phyloP scores from a whole-genome alignment of 1,139 yeast species.

The Blastobotrys persicus region DNA sequence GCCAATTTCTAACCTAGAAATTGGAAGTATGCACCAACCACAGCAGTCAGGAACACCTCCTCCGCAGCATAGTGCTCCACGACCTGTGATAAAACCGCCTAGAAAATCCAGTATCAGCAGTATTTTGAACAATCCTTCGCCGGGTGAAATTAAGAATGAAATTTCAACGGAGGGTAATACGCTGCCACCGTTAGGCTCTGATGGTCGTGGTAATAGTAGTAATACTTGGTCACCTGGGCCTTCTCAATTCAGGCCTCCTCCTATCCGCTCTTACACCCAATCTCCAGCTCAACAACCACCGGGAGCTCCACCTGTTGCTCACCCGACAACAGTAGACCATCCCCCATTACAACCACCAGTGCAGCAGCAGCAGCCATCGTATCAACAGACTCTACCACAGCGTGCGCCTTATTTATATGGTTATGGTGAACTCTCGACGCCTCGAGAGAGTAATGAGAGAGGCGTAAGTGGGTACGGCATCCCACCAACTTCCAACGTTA shows the following conservation, averaged over 20 bases:
- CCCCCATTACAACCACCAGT: constrained; percentile 12
- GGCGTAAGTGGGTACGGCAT: constrained; percentile 10
- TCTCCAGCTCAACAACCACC: constrained; percentile 12
- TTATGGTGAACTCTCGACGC: constrained; percentile 21
- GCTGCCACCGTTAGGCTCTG: constrained; percentile 17
- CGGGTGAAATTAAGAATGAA: constrained; percentile 18
- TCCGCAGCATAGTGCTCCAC: constrained; percentile 17
- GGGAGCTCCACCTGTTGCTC: constrained; percentile 4
- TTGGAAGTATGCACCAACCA: constrained; percentile 15
- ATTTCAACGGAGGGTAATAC: constrained; percentile 11
- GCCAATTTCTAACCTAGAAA: constrained; percentile 15
- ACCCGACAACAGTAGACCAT: constrained; percentile 12
- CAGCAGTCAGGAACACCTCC: constrained; percentile 17
- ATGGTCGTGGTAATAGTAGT: not conserved
- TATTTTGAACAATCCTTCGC: constrained; percentile 22
- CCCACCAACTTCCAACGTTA: constrained; percentile 3
- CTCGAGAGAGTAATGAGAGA: constrained; percentile 29
- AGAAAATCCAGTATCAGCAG: constrained; percentile 24
- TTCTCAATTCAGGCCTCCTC: constrained; percentile 9
- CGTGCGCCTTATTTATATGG: constrained; percentile 15
- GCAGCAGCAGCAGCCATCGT: constrained; percentile 13
- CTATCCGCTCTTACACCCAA: constrained; percentile 1
- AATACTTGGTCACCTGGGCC: constrained; percentile 9
- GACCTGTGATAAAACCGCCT: constrained; percentile 25
- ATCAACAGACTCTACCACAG: constrained; percentile 11